Evolutionary conservation across 225 moss, liverwort and hornwort species (phyloP), one percentile per base, ranked within the genome.

Genomic region (Lunularia cruciata): DNA sequence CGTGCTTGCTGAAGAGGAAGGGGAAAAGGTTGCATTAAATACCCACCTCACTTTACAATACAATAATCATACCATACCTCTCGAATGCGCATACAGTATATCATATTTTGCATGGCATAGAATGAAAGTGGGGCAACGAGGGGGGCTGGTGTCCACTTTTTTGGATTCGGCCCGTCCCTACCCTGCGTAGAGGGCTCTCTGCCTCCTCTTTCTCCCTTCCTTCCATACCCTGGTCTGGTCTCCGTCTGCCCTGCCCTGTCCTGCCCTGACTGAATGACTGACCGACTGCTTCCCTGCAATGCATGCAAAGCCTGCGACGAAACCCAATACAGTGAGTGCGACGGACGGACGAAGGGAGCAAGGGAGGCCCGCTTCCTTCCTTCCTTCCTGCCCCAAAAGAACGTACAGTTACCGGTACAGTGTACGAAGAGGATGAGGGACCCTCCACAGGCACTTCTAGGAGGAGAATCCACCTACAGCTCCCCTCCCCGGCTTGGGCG

Each of bases 51-150:
- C 40, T 42, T 42, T 42, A 42, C 40, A 6, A 51, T 22, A 4
- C 51, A 12, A 12, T 51, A 51, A 51, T 51, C 20, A 51, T 51
- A 51, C 51, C 20, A 51, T 51, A 51, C 51, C 51, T 51, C 51
- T 18, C 51, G 19, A 51, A 51, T 51, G 14, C 12, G 19, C 19
- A 51, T 42, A n/a, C n/a, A n/a, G n/a, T n/a, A 13, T 42, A 42
- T 42, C 40, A 42, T 42, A 42, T 42, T 42, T 42, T 42, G 40
- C 40, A 42, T 42, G 40, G 40, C 40, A 42, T 42, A 42, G 40
- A 42, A 42, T 42, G 40, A 42, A 42, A 42, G 40, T 42, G 40
- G n/a, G n/a, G n/a, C n/a, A n/a, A n/a, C n/a, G n/a, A 42, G 6
- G 40, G 13, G 8, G 8, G 40, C 40, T 6, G 40, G 40, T 6